These are phyloP conservation scores for Phytopythium cucurbitacearum DNA, from an alignment of 352 stramenopile species.

Conservation along the genomic window DNA sequence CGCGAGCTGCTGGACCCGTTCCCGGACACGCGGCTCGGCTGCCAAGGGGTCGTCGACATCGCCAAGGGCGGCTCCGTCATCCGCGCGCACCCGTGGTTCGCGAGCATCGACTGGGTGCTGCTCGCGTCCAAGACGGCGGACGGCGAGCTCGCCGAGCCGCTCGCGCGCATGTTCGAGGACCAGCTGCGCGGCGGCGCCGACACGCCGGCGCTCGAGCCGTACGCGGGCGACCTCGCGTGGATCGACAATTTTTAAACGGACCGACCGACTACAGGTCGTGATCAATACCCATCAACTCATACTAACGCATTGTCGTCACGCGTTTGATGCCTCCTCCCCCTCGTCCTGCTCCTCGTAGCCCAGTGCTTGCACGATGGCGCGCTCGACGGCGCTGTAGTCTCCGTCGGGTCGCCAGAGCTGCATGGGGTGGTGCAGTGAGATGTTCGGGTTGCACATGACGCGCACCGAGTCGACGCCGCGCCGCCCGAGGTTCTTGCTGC, in stretches of 20 bases:
- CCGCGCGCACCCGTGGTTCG: conserved; percentile 79
- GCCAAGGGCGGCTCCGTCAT: conserved; percentile 74
- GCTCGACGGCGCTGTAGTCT: conserved; percentile 37
- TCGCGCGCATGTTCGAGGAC: conserved; percentile 59
- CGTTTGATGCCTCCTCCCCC: too few relatives aligned
- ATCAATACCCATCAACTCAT: too few relatives aligned
- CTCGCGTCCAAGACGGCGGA: conserved; percentile 66
- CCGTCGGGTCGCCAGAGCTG: conserved; percentile 25
- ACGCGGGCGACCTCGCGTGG: conserved; percentile 61
- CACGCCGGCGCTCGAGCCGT: conserved; percentile 62
- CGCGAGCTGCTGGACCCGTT: conserved; percentile 70
- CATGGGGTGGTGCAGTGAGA: conserved; percentile 43
- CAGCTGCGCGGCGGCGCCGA: conserved; percentile 30
- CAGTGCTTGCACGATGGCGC: conserved; percentile 33
- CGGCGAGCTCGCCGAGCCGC: conserved; percentile 37
- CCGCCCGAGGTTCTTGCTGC: conserved; percentile 57
- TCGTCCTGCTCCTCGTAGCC: neutral
- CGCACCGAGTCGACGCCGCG: conserved; percentile 53
- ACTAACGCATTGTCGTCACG: too few relatives aligned
- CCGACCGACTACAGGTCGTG: too few relatives aligned
- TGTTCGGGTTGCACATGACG: conserved; percentile 72
- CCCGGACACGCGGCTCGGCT: conserved; percentile 57
- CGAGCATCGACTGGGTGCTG: conserved; percentile 68
- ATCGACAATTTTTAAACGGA: conserved; percentile 66
- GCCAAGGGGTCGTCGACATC: conserved; percentile 75